Evolutionary conservation across 345 rosid species (phyloP), one percentile per base, ranked within the genome.

Genomic region (Isatis tinctoria): DNA sequence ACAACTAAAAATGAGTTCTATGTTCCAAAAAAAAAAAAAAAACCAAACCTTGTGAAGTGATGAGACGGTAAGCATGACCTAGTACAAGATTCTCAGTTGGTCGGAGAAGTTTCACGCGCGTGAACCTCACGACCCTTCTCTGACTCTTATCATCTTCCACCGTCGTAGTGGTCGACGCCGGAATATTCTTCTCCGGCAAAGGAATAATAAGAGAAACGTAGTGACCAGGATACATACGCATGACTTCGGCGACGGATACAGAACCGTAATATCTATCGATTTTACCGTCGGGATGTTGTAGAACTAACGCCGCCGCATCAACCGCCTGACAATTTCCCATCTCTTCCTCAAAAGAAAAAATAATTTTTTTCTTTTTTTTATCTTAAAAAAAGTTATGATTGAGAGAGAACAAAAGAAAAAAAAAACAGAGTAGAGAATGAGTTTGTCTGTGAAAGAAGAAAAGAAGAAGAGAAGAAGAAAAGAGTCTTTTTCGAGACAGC

Each of bases 311-410:
- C 1, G 98, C 99, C 1, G 99, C 99, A 65, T 95, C 99, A 36
- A 95, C 84, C 52, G 99, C 92, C 57, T 95, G 99, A 74, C 98
- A 95, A 35, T 95, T 95, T 28, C 99, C 99, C 99, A 90, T 95
- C 30, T 73, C 65, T 70, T n/a, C 9, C 1, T 37, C 35, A 27
- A 5, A 17, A 60, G 16, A 4, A 48, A 24, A 40, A 30, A 17
- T 11, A 17, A 44, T 65, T 11, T 24, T 22, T 49, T 30, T 16
- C 43, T 73, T 14, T 39, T 8, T 58, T 26, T 36, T 41, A 8
- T 3, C 20, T 22, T 2, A 24, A 14, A 10, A 36, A 8, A 26
- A 17, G 65, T 36, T 26, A 26, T 17, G 35, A 61, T 24, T 60
- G 48, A 28, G 45, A 60, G 65, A 52, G 14, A 22, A 65, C 39